Base-by-base conservation (phyloP, 2,329 filamentous ascomycete genomes). In the Microsporum canis region DNA sequence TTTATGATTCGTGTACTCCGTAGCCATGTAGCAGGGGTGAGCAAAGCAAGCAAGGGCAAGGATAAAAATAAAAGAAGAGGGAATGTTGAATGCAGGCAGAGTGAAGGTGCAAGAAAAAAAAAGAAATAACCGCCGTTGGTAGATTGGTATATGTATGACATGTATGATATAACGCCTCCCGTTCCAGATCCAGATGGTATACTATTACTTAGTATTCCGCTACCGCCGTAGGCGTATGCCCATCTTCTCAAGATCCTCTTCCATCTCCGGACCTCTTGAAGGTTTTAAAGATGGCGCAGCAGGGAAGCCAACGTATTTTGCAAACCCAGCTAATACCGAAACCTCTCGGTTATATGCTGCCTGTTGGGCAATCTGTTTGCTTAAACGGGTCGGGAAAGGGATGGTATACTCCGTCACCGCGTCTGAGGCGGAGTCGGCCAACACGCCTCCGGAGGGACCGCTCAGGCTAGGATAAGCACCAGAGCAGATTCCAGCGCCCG, bases 231-330 rank as follows among this genome's bases (percentile, higher is more conserved):
- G 12, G 12, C 49, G 49, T 78, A 96, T 91, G 70, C 88, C 87
- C 80, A 99, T 96, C 67, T 88, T 88, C 71, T 88, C 86, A 65
- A 97, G 79, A 75, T 99, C 94, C 57, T 92, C 87, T 60, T 96
- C 89, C 55, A 94, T 76, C 69, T 96, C 90, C 8, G 82, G 78
- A 27, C 82, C 74, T 41, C 87, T 86, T 31, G 89, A 88, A 47
- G 88, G 82, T 62, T 80, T 80, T 75, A 99, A 87, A 38, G 88
- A 82, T 23, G 94, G 94, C n/a, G 91, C 94, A 36, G 92, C 91
- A 39, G 94, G 94, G 75, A 99, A 99, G 29, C 94, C 94, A 69
- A 95, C 86, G 72, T 96, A 91, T 75, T 96, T 97, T 39, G 92
- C 91, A 58, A 97, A 81, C 41, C 92, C 92, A 4, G 91, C 87